Evolutionary conservation across 495 filamentous ascomycete genomes (phyloP), one percentile per base, ranked within the genome.

Genomic region (Corynascus novoguineensis): DNA sequence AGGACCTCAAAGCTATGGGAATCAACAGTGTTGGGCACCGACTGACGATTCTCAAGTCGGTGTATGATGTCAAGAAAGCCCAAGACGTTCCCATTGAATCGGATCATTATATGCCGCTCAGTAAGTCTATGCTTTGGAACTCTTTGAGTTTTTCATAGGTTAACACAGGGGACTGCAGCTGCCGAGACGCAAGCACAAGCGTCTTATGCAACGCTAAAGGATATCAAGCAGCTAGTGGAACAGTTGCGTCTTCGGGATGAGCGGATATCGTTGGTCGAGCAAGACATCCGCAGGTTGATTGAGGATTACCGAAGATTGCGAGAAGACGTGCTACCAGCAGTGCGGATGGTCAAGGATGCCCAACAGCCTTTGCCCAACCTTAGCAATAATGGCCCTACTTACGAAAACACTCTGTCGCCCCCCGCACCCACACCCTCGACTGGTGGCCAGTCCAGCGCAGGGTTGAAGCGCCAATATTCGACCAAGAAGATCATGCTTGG

Each of bases 1-100:
- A 93, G 44, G 92, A 97, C 64, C 74, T 98, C 67, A 95, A 91
- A 71, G 87, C 95, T 66, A 92, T 98, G 84, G 90, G 90, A 37
- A 86, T 98, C 61, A 76, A 78, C 50, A 96, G 92, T 69, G 88
- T 96, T 35, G 93, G 93, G 4, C 93, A 98, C 72, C 86, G 93
- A 27, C 78, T 98, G 57, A 96, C 92, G 2, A 93, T 98, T 40
- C 78, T 98, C 47, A 97, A 96, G 73, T 87, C 81, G 59, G 89
- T 97, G 34, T 98, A 96, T 71, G 91, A 97, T 65, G 83, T 90
- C 60, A 98, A 98, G 75, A 83, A 92, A 63, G 88, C 87, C 58
- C 90, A 97, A 66, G 87, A 90, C 63, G 82, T 98, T 55, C 86
- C 89, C 3, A 85, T 96, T 57, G 93, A 97, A 60, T 81, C 86